phyloP scores from a whole-genome alignment of 805 yeast genomes.

The Blastobotrys chiropterorum region DNA sequence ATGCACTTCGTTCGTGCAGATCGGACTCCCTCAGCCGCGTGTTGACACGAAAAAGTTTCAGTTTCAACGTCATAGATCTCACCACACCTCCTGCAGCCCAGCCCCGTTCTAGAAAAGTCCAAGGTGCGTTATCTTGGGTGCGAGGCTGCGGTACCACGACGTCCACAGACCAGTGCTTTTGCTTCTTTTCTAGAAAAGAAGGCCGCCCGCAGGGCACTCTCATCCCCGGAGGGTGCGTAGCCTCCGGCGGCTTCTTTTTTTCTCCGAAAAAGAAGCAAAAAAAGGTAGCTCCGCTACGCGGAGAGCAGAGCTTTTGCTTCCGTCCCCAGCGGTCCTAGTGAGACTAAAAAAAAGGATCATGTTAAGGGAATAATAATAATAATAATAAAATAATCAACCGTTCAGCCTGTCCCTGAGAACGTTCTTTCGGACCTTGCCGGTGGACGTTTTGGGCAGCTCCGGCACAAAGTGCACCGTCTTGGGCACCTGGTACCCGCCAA shows the following conservation, averaged over 20 bases:
- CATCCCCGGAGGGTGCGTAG: no score
- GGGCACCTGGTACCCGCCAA: slow-evolving; percentile 33
- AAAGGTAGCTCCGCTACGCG: no score
- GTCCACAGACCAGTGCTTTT: not conserved
- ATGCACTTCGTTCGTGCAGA: not conserved
- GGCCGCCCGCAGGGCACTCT: no score
- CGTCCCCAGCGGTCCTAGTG: no score
- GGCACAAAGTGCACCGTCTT: slow-evolving; percentile 23
- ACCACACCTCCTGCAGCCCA: no score
- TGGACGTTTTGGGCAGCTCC: slow-evolving; percentile 32
- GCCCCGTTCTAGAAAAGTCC: not conserved
- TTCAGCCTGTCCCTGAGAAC: slow-evolving; percentile 25
- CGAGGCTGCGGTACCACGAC: no score
- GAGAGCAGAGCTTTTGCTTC: no score
- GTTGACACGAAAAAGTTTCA: not conserved
- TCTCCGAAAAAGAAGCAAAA: no score
- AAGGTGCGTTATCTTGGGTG: not conserved
- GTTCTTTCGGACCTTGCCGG: slow-evolving; percentile 32
- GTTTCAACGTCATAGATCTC: not conserved
- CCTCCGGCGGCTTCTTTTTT: no score
- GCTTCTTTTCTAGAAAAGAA: not conserved
- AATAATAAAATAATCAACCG: not conserved
- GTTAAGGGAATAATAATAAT: no score
- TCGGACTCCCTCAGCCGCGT: not conserved
- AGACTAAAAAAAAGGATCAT: no score